phyloP scores from a whole-genome alignment of 2,329 filamentous ascomycete genomes.

The Zasmidium angulare region DNA sequence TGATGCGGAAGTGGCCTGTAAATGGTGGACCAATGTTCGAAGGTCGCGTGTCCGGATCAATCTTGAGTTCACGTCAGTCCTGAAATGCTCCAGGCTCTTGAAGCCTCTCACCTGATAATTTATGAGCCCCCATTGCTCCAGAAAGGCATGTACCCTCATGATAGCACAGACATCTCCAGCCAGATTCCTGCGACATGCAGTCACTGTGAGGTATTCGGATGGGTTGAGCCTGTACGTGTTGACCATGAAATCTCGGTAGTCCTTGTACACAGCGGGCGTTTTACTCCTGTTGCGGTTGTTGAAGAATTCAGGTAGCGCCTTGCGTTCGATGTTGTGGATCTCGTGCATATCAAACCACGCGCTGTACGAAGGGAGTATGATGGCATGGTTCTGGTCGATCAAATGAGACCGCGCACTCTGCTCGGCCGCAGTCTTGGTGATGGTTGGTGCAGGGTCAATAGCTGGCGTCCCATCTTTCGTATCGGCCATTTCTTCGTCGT shows the following conservation, averaged over 20 bases:
- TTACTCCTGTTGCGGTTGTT: conserved; percentile 98
- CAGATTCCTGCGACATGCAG: conserved; percentile 89
- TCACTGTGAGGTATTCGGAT: conserved; percentile 93
- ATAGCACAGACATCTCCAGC: conserved; percentile 98
- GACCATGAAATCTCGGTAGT: conserved; percentile 99
- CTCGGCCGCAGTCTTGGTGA: conserved; percentile 79
- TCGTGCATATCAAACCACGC: conserved; percentile 99
- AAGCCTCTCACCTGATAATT: conserved; percentile 78
- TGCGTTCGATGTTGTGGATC: conserved; percentile 88
- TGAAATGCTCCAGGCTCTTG: background rate
- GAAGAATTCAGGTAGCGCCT: conserved; percentile 96
- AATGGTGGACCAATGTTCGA: conserved; percentile 96
- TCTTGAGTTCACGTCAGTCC: conserved; percentile 52
- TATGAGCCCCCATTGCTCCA: conserved; percentile 98
- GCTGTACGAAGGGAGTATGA: conserved; percentile 95
- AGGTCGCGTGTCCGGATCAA: conserved; percentile 91
- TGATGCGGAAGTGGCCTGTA: conserved; percentile 94
- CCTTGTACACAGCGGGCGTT: conserved; percentile 94
- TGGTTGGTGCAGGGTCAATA: conserved; percentile 40
- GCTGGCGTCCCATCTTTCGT: conserved; percentile 44
- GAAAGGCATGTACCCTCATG: conserved; percentile 96
- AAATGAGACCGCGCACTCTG: conserved; percentile 87
- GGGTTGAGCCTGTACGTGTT: conserved; percentile 98
- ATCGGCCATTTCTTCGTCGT: conserved; percentile 59
- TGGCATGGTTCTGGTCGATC: conserved; percentile 89